phyloP scores from a whole-genome alignment of 148 eudicot species.

The Fallopia convolvulus region DNA sequence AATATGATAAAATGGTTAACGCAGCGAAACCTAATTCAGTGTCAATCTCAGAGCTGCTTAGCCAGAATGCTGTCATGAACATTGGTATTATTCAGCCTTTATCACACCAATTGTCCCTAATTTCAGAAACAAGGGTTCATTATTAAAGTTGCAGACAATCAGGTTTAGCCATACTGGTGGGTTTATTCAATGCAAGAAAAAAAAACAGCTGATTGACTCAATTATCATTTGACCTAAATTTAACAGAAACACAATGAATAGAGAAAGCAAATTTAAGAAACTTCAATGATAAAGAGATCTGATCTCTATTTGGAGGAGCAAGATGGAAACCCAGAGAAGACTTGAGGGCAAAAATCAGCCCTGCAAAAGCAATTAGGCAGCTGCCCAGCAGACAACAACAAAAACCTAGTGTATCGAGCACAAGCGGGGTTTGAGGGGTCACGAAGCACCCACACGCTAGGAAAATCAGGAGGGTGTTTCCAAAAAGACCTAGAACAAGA shows the following conservation, averaged over 20 bases:
- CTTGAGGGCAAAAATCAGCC: background rate
- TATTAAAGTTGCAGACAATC: background rate
- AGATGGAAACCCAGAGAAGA: background rate
- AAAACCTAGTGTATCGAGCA: background rate
- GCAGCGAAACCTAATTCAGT: background rate
- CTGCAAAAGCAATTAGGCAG: background rate
- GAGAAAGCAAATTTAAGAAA: background rate
- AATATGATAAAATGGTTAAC: background rate
- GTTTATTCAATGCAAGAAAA: background rate
- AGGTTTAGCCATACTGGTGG: background rate
- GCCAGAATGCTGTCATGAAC: background rate
- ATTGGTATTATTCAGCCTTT: background rate
- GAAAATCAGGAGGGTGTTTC: too few relatives aligned
- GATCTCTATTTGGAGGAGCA: background rate
- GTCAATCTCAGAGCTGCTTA: background rate
- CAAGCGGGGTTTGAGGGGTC: too few relatives aligned
- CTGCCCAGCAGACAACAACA: background rate
- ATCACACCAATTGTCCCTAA: background rate
- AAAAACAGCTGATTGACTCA: background rate
- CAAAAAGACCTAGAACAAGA: too few relatives aligned
- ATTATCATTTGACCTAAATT: background rate
- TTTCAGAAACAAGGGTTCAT: background rate
- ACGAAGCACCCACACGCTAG: too few relatives aligned
- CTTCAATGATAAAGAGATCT: background rate
- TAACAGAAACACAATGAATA: background rate